A percentile compares a stretch with the other conserved stretches of the same genome.
Conservation (phyloP, 495 filamentous ascomycete genomes). For the Neurospora intermedia region DNA sequence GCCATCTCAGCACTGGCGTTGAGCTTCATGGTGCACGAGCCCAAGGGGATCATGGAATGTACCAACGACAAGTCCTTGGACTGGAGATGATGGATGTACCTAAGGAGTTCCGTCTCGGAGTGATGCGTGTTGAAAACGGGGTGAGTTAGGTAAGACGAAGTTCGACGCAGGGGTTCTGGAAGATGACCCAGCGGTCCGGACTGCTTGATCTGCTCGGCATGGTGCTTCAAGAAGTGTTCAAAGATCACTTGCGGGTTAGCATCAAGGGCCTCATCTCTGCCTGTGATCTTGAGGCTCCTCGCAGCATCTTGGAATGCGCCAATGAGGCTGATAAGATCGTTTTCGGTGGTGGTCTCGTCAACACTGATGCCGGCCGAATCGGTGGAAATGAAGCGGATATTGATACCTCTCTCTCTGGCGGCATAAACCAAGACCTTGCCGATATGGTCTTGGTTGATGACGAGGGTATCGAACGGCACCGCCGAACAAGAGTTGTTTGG, state of each 20-base stretch:
- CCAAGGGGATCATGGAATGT: slow-evolving; percentile 99
- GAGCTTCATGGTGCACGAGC: slow-evolving; percentile 99
- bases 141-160: slow-evolving; percentile 71
- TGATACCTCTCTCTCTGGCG: slow-evolving; percentile 12
- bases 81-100: slow-evolving; percentile 90
- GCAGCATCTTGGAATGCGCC: slow-evolving; percentile 12
- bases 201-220: neutral
- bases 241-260: slow-evolving; percentile 13
- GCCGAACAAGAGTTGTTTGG: slow-evolving; percentile 44
- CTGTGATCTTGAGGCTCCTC: slow-evolving; percentile 1
- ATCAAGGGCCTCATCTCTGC: slow-evolving; percentile 19
- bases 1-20: slow-evolving; percentile 88
- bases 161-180: slow-evolving; percentile 57
- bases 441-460: slow-evolving; percentile 38
- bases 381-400: slow-evolving; percentile 15
- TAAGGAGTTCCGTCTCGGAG: slow-evolving; percentile 90
- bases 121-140: slow-evolving; percentile 96
- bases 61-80: slow-evolving; percentile 92
- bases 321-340: slow-evolving; percentile 20
- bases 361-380: slow-evolving; percentile 28
- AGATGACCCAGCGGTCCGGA: slow-evolving; percentile 34
- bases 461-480: slow-evolving; percentile 71
- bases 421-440: neutral
- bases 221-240: slow-evolving; percentile 22
- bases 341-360: slow-evolving; percentile 30